phyloP scores from a whole-genome alignment of 1,284 basidiomycete species.

The Puccinia hordei region DNA sequence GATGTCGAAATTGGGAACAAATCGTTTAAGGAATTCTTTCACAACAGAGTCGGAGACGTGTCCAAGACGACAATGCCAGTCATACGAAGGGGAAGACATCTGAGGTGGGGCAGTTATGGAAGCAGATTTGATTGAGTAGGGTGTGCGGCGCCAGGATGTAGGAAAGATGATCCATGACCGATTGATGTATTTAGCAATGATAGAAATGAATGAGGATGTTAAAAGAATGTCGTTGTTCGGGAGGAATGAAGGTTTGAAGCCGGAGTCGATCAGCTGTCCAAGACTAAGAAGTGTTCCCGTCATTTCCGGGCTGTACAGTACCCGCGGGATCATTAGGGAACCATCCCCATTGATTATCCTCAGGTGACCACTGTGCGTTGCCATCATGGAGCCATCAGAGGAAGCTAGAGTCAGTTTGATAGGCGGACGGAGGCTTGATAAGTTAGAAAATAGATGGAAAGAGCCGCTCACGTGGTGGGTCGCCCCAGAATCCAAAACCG shows the following conservation, averaged over 20 bases:
- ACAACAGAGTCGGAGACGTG: not conserved
- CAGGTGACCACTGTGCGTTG: conserved; percentile 20
- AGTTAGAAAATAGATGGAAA: not conserved
- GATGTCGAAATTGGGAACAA: not conserved
- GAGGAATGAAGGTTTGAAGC: not conserved
- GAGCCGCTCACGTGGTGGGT: conserved; percentile 17
- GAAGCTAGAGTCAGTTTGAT: conserved; percentile 20
- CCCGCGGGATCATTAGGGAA: not conserved
- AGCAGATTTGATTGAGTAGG: not conserved
- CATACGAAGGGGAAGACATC: not conserved
- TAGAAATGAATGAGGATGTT: not conserved
- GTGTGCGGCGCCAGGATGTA: not conserved
- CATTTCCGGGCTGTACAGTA: conserved; percentile 15
- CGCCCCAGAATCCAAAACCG: conserved; percentile 21
- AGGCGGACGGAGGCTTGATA: not conserved
- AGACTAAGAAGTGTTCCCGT: conserved; percentile 24
- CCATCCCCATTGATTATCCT: not conserved
- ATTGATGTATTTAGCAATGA: not conserved
- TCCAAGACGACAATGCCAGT: not conserved
- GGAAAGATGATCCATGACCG: not conserved
- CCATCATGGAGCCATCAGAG: not conserved
- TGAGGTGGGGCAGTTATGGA: no score
- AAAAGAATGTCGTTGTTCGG: not conserved
- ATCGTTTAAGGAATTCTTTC: not conserved
- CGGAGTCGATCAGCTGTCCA: conserved; percentile 25